These are phyloP conservation scores for Pythium insidiosum DNA, from an alignment of 352 stramenopile species.

Conservation along the genomic window DNA sequence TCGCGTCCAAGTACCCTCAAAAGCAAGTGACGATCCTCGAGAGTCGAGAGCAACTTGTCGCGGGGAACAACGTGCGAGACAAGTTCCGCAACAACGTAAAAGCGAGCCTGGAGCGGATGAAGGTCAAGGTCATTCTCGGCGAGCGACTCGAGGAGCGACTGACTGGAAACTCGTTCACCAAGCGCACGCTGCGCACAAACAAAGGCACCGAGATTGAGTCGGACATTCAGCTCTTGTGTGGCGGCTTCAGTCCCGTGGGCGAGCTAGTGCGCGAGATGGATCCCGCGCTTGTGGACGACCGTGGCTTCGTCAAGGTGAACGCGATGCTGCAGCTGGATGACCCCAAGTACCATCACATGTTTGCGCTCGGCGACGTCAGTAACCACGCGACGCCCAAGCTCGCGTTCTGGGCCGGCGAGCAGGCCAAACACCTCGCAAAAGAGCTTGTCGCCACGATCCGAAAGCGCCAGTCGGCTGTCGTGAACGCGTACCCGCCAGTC, in stretches of 20 bases:
- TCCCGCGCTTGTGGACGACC: constrained; percentile 24
- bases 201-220: constrained; percentile 36
- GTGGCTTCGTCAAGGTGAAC: constrained; percentile 41
- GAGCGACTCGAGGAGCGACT: constrained; percentile 36
- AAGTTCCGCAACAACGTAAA: constrained; percentile 32
- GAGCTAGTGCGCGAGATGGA: constrained; percentile 29
- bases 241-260: constrained; percentile 16
- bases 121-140: constrained; percentile 37
- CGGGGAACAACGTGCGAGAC: constrained; percentile 23
- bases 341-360: constrained; percentile 35
- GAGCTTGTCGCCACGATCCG: too few relatives aligned
- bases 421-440: constrained; percentile 9
- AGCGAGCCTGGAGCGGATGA: constrained; percentile 20
- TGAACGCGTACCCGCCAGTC: too few relatives aligned
- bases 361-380: constrained; percentile 45
- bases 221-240: constrained; percentile 47
- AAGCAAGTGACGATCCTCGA: constrained; percentile 53
- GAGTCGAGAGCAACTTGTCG: constrained; percentile 18
- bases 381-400: constrained; percentile 40
- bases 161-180: constrained; percentile 21
- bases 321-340: constrained; percentile 35
- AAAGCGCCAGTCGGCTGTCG: too few relatives aligned
- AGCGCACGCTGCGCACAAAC: constrained; percentile 23
- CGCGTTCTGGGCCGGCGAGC: constrained; percentile 1
- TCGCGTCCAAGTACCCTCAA: constrained; percentile 35